Conservation (phyloP, 2,329 filamentous ascomycete genomes). For the Fusarium sp. region DNA sequence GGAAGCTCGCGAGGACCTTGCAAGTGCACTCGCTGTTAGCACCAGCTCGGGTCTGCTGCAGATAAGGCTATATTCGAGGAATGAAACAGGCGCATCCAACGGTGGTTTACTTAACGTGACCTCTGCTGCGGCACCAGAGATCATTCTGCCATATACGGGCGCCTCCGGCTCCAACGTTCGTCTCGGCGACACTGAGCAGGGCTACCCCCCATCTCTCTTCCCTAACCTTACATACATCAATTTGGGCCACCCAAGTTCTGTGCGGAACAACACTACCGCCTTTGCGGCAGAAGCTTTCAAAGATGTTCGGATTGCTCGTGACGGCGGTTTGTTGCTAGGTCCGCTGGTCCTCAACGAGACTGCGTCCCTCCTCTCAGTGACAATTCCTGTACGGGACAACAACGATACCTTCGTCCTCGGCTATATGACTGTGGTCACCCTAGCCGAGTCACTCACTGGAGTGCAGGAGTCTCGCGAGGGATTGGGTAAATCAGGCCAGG, state of each 20-base stretch:
- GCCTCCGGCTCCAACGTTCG: constrained; percentile 69
- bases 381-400: constrained; percentile 79
- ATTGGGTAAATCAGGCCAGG: constrained; percentile 75
- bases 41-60: constrained; percentile 73
- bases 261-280: constrained; percentile 57
- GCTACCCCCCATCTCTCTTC: constrained; percentile 79
- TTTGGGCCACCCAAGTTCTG: constrained; percentile 57
- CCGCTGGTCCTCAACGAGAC: constrained; percentile 79
- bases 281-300: constrained; percentile 64
- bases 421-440: constrained; percentile 85
- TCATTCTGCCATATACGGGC: constrained; percentile 72
- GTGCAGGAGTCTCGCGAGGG: constrained; percentile 76
- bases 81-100: constrained; percentile 66
- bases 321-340: constrained; percentile 77
- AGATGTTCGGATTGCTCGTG: constrained; percentile 62
- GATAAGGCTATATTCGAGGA: constrained; percentile 77
- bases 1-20: constrained; percentile 72
- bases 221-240: constrained; percentile 79
- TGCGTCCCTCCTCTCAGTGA: constrained; percentile 83
- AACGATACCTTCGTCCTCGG: constrained; percentile 75
- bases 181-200: constrained; percentile 72
- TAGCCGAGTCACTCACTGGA: constrained; percentile 72
- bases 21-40: constrained; percentile 75
- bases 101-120: constrained; percentile 75
- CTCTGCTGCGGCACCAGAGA: constrained; percentile 58